These are phyloP conservation scores for Nicotiana undulata DNA, from an alignment of 257 asterid species.

Conservation along the genomic window DNA sequence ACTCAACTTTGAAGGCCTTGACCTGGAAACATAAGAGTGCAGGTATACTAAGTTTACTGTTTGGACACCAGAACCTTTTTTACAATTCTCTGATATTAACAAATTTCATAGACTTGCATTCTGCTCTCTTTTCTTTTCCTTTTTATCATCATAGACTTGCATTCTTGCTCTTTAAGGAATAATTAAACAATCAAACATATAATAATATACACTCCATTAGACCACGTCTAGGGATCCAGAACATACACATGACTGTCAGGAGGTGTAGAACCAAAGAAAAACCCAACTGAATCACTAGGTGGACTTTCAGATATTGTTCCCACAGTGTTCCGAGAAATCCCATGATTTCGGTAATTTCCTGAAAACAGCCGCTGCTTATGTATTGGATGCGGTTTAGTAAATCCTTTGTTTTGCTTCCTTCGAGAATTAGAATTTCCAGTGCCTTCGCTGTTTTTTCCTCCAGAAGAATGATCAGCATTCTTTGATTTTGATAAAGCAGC, in stretches of 20 bases:
- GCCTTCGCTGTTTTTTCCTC: conserved; percentile 39
- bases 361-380: conserved; percentile 59
- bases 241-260: conserved; percentile 77
- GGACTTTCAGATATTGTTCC: conserved; percentile 67
- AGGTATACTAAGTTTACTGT: conserved; percentile 5
- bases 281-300: conserved; percentile 73
- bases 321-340: conserved; percentile 33
- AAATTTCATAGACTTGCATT: conserved; percentile 3
- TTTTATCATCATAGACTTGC: neutral
- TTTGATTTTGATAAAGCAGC: conserved; percentile 32
- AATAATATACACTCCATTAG: neutral
- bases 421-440: conserved; percentile 39
- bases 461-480: conserved; percentile 39
- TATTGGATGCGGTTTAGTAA: conserved; percentile 50
- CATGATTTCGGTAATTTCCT: conserved; percentile 43
- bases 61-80: neutral
- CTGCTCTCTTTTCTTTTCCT: neutral
- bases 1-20: conserved; percentile 58
- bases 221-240: neutral
- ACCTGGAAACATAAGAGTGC: conserved; percentile 29
- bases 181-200: conserved; percentile 2
- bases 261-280: conserved; percentile 89
- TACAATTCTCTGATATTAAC: neutral
- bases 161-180: conserved; percentile 1
- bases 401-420: conserved; percentile 54